Conservation (phyloP, 306 rosid genomes). For the Corylus avellana region DNA sequence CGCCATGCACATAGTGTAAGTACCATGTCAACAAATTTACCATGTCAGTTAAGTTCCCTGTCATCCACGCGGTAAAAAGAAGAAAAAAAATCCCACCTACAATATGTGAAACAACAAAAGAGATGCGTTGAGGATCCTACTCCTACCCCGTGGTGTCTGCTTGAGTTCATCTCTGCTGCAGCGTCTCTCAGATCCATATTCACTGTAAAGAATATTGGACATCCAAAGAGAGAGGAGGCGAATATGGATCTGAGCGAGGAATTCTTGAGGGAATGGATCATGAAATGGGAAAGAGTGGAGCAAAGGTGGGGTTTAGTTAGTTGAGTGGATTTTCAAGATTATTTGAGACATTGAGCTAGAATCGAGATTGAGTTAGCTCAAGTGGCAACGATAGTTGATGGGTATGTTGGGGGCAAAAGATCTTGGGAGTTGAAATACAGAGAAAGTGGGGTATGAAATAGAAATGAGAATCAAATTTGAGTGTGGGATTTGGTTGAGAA, state of each 20-base stretch:
- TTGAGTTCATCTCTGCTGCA: too few relatives aligned
- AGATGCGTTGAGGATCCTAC: too few relatives aligned
- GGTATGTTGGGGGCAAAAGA: constrained; percentile 16
- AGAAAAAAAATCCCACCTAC: too few relatives aligned
- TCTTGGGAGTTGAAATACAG: constrained; percentile 15
- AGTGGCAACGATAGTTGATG: constrained; percentile 24
- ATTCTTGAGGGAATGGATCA: constrained; percentile 8
- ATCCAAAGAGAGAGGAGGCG: constrained; percentile 22
- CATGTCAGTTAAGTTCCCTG: too few relatives aligned
- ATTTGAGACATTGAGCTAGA: constrained; percentile 7
- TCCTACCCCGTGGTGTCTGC: too few relatives aligned
- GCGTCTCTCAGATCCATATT: constrained; percentile 49
- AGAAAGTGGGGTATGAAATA: constrained; percentile 17
- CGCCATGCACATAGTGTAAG: too few relatives aligned
- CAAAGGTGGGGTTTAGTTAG: constrained; percentile 15
- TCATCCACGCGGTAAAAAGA: too few relatives aligned
- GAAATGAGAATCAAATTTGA: not conserved
- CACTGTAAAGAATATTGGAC: constrained; percentile 44
- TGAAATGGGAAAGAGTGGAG: constrained; percentile 12
- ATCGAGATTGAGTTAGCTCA: constrained; percentile 10
- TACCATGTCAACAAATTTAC: too few relatives aligned
- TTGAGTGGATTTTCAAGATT: too few relatives aligned
- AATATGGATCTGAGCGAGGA: not conserved
- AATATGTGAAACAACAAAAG: too few relatives aligned
- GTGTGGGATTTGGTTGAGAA: constrained; percentile 17